Evolutionary conservation across 805 yeast species (phyloP).

Genomic region (Suhomyces sp.): DNA sequence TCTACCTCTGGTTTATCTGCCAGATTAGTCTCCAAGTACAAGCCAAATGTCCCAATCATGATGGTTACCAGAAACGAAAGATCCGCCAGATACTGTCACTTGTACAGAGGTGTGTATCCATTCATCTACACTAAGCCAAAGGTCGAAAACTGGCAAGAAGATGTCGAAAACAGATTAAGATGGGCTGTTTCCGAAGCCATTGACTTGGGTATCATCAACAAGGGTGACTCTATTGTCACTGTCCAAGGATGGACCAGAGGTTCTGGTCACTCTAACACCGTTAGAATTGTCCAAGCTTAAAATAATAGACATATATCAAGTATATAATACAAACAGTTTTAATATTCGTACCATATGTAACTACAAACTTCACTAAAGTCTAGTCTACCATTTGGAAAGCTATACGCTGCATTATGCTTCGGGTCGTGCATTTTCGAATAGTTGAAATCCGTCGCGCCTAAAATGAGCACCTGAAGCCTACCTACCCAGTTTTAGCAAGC

Average conservation of each 20-base stretch:
- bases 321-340: background rate
- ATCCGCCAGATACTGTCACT: slow-evolving; percentile 93
- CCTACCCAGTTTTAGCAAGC: background rate
- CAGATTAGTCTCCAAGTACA: slow-evolving; percentile 93
- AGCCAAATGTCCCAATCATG: slow-evolving; percentile 95
- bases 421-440: background rate
- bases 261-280: slow-evolving; percentile 97
- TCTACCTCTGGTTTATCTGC: slow-evolving; percentile 95
- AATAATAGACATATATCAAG: background rate
- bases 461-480: background rate
- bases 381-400: too few species aligned
- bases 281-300: slow-evolving; percentile 83
- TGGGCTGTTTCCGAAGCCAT: slow-evolving; percentile 90
- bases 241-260: slow-evolving; percentile 99
- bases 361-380: background rate
- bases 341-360: background rate
- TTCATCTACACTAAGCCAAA: slow-evolving; percentile 70
- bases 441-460: background rate
- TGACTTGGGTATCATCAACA: slow-evolving; percentile 76
- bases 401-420: background rate
- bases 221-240: slow-evolving; percentile 88
- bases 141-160: slow-evolving; percentile 88
- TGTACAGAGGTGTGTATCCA: slow-evolving; percentile 98
- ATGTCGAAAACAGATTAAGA: slow-evolving; percentile 91
- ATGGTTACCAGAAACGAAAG: slow-evolving; percentile 95